A percentile compares a stretch with the other conserved stretches of the same genome.
Conservation (phyloP, 108 stramenopile species). For the Skeletonema marinoi region DNA sequence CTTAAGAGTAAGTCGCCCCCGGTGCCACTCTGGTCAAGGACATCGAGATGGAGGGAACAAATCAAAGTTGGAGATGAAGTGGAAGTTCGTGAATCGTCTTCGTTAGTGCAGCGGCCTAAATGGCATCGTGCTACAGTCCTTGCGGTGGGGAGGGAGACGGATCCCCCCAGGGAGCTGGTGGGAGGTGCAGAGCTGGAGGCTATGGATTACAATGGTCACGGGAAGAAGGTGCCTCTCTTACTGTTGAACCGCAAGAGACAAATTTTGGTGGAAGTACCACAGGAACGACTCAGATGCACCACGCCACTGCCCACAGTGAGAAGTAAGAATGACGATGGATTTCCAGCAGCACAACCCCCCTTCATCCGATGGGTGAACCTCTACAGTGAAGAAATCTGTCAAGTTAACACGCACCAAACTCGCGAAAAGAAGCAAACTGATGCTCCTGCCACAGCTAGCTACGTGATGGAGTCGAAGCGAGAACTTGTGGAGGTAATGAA, state of each 20-base stretch:
- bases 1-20: conserved; percentile 27
- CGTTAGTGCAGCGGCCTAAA: conserved; percentile 59
- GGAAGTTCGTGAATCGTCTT: conserved; percentile 69
- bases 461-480: conserved; percentile 62
- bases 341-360: conserved; percentile 50
- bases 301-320: not conserved
- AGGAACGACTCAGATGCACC: conserved; percentile 53
- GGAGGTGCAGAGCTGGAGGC: conserved; percentile 73
- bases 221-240: conserved; percentile 47
- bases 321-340: conserved; percentile 8
- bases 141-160: conserved; percentile 47
- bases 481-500: conserved; percentile 75
- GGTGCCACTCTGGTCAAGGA: conserved; percentile 69
- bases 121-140: conserved; percentile 75
- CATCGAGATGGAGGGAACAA: conserved; percentile 63
- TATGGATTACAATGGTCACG: conserved; percentile 23
- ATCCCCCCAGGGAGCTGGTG: conserved; percentile 27
- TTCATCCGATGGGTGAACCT: conserved; percentile 80
- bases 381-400: conserved; percentile 84
- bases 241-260: conserved; percentile 61
- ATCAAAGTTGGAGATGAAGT: conserved; percentile 60
- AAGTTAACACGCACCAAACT: conserved; percentile 63
- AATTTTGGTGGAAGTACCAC: conserved; percentile 70
- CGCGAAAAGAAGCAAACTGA: conserved; percentile 33
- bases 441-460: conserved; percentile 60